Conservation (phyloP, 108 stramenopile species). For the Schizochytrium sp. region DNA sequence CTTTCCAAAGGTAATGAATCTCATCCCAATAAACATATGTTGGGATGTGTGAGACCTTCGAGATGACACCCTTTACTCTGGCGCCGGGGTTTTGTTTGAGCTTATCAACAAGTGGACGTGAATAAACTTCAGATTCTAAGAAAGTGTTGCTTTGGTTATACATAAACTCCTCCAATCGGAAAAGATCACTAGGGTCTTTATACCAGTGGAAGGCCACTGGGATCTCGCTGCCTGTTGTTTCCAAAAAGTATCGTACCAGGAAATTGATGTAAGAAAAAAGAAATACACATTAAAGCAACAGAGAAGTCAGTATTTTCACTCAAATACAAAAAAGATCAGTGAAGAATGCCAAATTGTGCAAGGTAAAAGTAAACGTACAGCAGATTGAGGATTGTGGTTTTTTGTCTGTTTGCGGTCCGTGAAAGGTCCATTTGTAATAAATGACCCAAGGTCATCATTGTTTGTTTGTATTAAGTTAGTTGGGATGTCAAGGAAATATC, state of each 20-base stretch:
- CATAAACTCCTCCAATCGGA: not conserved
- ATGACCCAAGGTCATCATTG: too few relatives aligned
- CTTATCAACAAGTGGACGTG: not conserved
- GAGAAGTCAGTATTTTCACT: too few relatives aligned
- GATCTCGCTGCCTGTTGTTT: constrained; percentile 30
- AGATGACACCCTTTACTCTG: constrained; percentile 7
- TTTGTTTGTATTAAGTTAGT: too few relatives aligned
- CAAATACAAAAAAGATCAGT: not conserved
- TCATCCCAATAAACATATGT: constrained; percentile 6
- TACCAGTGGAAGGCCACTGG: constrained; percentile 52
- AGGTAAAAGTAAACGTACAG: constrained; percentile 2
- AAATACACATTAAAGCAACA: too few relatives aligned
- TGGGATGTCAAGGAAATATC: too few relatives aligned
- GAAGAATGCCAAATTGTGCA: not conserved
- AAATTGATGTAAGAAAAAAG: too few relatives aligned
- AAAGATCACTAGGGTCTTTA: not conserved
- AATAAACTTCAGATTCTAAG: not conserved
- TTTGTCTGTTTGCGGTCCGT: not conserved
- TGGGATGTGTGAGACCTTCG: constrained; percentile 7
- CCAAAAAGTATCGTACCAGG: not conserved
- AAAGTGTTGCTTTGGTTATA: constrained; percentile 7
- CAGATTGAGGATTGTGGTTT: constrained; percentile 21
- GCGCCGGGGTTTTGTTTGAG: not conserved
- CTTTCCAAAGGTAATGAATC: constrained; percentile 43
- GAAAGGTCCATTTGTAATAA: too few relatives aligned